Evolutionary conservation across 495 filamentous ascomycete genomes (phyloP).

Genomic region (Friedmanniomyces simplex): DNA sequence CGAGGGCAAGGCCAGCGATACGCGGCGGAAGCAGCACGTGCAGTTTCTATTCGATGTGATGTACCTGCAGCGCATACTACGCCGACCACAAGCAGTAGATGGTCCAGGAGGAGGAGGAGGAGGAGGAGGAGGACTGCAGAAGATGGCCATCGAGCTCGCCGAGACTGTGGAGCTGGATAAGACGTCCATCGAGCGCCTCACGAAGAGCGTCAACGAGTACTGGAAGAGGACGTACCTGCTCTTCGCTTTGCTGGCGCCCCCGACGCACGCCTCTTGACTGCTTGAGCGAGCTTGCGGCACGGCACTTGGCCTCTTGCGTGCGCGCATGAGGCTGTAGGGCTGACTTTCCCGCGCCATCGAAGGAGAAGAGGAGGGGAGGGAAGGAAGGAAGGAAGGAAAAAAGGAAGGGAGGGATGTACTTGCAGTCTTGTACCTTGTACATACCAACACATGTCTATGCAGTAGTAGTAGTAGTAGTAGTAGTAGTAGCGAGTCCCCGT

Average conservation of each 20-base stretch:
- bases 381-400: too few species aligned
- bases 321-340: too few species aligned
- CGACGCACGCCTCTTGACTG: neutral
- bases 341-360: too few species aligned
- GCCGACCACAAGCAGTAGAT: neutral
- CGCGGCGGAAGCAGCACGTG: neutral
- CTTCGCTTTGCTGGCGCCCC: slow-evolving; percentile 24
- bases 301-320: neutral
- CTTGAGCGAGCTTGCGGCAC: neutral
- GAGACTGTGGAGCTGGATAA: slow-evolving; percentile 16
- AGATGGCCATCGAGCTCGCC: neutral
- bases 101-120: too few species aligned
- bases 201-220: slow-evolving; percentile 29
- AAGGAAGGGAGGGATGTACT: too few species aligned
- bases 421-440: too few species aligned
- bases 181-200: slow-evolving; percentile 13
- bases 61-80: slow-evolving; percentile 40
- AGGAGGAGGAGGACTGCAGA: too few species aligned
- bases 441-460: too few species aligned
- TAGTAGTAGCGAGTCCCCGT: too few species aligned
- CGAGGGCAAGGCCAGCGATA: neutral
- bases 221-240: slow-evolving; percentile 33
- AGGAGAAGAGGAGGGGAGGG: too few species aligned
- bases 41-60: slow-evolving; percentile 72
- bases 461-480: too few species aligned